phyloP scores from a whole-genome alignment of 495 filamentous ascomycete genomes.

The Paragyromitra xinjiangensis region DNA sequence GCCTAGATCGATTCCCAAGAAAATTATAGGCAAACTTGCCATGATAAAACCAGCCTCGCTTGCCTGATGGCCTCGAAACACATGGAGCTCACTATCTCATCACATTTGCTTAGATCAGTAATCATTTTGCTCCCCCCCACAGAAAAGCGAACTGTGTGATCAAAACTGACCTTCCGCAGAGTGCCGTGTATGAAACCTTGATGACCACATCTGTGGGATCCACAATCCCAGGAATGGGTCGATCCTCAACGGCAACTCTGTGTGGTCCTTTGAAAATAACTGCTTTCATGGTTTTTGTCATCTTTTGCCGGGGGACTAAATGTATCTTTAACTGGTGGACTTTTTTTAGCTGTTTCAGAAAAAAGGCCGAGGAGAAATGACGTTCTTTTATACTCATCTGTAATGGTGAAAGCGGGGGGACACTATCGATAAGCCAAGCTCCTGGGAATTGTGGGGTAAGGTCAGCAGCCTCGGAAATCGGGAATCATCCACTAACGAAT shows the following conservation, averaged over 20 bases:
- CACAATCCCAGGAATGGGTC: conserved; percentile 72
- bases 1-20: neutral
- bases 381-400: conserved; percentile 12
- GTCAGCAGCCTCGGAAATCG: conserved; percentile 23
- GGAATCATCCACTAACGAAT: conserved; percentile 5
- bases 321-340: neutral
- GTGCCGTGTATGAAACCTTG: conserved; percentile 82
- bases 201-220: conserved; percentile 81
- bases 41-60: conserved; percentile 72
- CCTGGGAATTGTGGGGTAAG: conserved; percentile 43
- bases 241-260: conserved; percentile 70
- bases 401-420: neutral
- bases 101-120: conserved; percentile 10
- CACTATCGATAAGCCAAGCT: conserved; percentile 16
- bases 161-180: conserved; percentile 82
- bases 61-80: conserved; percentile 83
- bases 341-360: neutral
- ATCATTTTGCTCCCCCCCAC: neutral
- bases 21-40: conserved; percentile 52
- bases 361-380: conserved; percentile 3
- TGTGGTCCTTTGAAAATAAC: conserved; percentile 74
- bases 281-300: conserved; percentile 68
- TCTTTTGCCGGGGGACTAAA: conserved; percentile 40
- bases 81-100: conserved; percentile 79
- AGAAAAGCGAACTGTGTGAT: conserved; percentile 12